Evolutionary conservation across 495 filamentous ascomycete genomes (phyloP).

Genomic region (Penicillium egyptiacum): DNA sequence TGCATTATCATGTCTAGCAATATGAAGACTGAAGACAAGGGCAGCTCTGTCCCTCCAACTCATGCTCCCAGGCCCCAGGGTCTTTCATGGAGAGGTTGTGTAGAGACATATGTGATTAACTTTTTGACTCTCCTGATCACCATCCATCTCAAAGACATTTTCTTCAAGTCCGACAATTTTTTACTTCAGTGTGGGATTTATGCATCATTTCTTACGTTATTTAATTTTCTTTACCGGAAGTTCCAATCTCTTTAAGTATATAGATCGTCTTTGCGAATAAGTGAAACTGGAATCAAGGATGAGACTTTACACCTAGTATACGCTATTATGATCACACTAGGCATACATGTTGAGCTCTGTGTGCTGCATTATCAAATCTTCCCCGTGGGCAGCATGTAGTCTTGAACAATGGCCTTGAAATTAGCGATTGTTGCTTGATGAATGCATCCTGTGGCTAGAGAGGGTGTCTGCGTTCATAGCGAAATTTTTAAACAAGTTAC

Average conservation of each 20-base stretch:
- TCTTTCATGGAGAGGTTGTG: neutral
- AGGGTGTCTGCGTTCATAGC: too few relatives aligned
- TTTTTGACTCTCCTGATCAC: neutral
- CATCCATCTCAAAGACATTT: neutral
- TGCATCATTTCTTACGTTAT: neutral
- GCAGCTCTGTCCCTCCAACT: conserved; percentile 1
- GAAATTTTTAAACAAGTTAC: too few relatives aligned
- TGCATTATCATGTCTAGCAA: conserved; percentile 1
- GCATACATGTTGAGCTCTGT: neutral
- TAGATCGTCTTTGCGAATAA: neutral
- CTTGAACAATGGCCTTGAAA: too few relatives aligned
- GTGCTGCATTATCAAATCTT: neutral
- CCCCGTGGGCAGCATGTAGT: neutral
- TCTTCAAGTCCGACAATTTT: neutral
- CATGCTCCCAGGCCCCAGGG: neutral
- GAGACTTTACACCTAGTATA: neutral
- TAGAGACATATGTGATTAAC: conserved; percentile 1
- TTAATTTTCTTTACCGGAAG: neutral
- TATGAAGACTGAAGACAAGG: neutral
- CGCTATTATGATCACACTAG: neutral
- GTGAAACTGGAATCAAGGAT: neutral
- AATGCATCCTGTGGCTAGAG: too few relatives aligned
- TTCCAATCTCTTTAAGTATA: neutral
- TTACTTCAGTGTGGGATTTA: neutral
- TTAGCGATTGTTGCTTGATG: too few relatives aligned